phyloP scores from a whole-genome alignment of 768 basidiomycete genomes.

The Lentinula aciculospora region DNA sequence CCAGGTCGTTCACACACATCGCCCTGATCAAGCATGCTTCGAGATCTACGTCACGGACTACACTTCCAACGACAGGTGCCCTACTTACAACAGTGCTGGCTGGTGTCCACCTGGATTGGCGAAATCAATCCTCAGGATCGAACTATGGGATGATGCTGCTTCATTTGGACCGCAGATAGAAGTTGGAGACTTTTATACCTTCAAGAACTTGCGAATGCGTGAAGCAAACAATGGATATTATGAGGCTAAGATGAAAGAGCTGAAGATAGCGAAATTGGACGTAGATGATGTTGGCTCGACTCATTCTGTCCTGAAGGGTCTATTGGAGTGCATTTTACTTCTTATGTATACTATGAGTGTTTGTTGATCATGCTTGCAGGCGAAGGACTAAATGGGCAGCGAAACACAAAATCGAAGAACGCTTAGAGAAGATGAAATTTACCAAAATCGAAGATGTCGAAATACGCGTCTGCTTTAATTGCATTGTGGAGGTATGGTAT shows the following conservation, averaged over 20 bases:
- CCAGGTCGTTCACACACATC: conserved; percentile 45
- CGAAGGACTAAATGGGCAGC: conserved; percentile 43
- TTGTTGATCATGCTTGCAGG: conserved; percentile 23
- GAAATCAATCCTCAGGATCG: conserved; percentile 43
- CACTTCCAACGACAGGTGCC: conserved; percentile 32
- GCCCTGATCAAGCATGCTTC: conserved; percentile 28
- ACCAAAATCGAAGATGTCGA: conserved; percentile 41
- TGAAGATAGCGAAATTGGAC: conserved; percentile 39
- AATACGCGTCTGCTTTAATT: conserved; percentile 41
- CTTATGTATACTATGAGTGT: conserved; percentile 4
- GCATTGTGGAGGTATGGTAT: conserved; percentile 49
- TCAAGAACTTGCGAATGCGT: conserved; percentile 48
- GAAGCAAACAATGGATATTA: conserved; percentile 30
- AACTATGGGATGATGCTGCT: conserved; percentile 53
- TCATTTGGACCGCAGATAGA: conserved; percentile 35
- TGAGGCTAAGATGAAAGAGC: conserved; percentile 48
- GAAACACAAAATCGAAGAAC: conserved; percentile 17
- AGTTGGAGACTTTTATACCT: conserved; percentile 43
- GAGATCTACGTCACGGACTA: conserved; percentile 65
- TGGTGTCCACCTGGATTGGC: conserved; percentile 45
- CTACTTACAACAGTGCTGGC: conserved; percentile 23
- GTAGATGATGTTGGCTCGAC: conserved; percentile 25
- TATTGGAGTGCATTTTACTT: conserved; percentile 42
- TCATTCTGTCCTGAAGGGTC: conserved; percentile 31
- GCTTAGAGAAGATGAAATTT: conserved; percentile 31